Base-by-base conservation (phyloP, 1,284 basidiomycete species). In the Exobasidium rhododendri region DNA sequence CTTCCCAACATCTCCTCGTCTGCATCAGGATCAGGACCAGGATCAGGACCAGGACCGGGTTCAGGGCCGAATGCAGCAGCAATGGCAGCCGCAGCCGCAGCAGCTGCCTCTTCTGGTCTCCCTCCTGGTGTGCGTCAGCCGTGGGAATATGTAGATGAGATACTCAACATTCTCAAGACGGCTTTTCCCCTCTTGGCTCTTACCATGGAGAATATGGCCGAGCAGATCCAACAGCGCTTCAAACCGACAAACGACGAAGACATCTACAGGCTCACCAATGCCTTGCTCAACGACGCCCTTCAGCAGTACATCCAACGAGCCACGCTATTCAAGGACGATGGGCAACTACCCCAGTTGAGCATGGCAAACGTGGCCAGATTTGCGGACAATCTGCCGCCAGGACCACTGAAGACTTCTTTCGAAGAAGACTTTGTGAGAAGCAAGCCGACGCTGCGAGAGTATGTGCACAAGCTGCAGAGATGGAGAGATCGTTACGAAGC, bases 141-240 rank as follows among this genome's bases (percentile, higher is more conserved):
- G 30, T 92, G 88, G 86, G 94, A 97, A 63, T 86, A 91, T 73
- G 88, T 97, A 14, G 96, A 99, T 53, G 97, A 98, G 76, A 88
- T 98, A 65, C 87, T 94, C 53, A 90, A 94, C 76, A 89, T 93
- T 59, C 84, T 98, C 74, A 98, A 98, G 83, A 97, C 94, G 0
- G 90, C 92, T 1, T 97, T 96, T 83, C 96, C 96, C 0, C 85
- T 99, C 17, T 85, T 99, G 24, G 91, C 94, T 28, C 83, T 97
- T 31, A 96, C 92, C 59, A 86, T 99, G 85, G 96, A 99, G 82
- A 96, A 93, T 52, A 91, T 98, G 84, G 91, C 96, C 22, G 96
- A 99, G 74, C 94, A 98, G 81, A 90, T 98, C 69, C 85, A 88
- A 46, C 86, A 88, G 66, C 87, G 94, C 50, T 97, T 97, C 83